These are phyloP conservation scores for Tinospora cordifolia DNA, from an alignment of 164 flowering plant genomes.

Conservation along the genomic window DNA sequence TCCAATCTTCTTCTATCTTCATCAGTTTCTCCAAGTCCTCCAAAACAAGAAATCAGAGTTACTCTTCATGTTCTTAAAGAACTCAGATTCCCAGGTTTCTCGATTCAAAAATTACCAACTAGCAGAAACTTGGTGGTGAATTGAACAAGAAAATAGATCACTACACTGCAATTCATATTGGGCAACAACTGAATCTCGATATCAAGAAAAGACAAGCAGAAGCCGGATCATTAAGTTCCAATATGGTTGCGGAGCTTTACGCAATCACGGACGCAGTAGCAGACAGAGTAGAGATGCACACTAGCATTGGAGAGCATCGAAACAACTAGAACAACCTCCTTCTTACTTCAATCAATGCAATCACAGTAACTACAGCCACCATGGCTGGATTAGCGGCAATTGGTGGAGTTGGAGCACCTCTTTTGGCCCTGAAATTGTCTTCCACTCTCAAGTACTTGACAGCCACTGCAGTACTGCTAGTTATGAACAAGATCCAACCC, in stretches of 20 bases:
- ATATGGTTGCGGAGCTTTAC: slow-evolving; percentile 29
- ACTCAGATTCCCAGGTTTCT: not conserved
- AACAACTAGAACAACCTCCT: slow-evolving; percentile 44
- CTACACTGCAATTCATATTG: slow-evolving; percentile 6
- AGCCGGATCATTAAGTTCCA: not conserved
- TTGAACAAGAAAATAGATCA: slow-evolving; percentile 2
- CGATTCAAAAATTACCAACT: slow-evolving; percentile 22
- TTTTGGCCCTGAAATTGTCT: slow-evolving; percentile 36
- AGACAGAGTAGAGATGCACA: slow-evolving; percentile 45
- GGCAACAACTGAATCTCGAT: not conserved
- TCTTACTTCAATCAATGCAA: slow-evolving; percentile 30
- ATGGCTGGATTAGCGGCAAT: slow-evolving; percentile 35
- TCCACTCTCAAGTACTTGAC: slow-evolving; percentile 37
- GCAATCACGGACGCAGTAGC: slow-evolving; percentile 29
- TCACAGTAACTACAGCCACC: slow-evolving; percentile 35
- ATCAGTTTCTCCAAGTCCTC: not conserved
- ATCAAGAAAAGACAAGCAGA: not conserved
- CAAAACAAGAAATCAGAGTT: too few relatives aligned
- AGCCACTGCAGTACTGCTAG: slow-evolving; percentile 41
- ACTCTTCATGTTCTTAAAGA: slow-evolving; percentile 14
- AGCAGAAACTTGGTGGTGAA: slow-evolving; percentile 13
- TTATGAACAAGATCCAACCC: slow-evolving; percentile 65
- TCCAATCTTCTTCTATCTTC: slow-evolving; percentile 1
- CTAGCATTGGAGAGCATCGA: slow-evolving; percentile 36
- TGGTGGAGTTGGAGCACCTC: slow-evolving; percentile 10